Evolutionary conservation across 169 alveolate species (phyloP), one percentile per base, ranked within the genome.

Genomic region (Plasmodium gaboni): DNA sequence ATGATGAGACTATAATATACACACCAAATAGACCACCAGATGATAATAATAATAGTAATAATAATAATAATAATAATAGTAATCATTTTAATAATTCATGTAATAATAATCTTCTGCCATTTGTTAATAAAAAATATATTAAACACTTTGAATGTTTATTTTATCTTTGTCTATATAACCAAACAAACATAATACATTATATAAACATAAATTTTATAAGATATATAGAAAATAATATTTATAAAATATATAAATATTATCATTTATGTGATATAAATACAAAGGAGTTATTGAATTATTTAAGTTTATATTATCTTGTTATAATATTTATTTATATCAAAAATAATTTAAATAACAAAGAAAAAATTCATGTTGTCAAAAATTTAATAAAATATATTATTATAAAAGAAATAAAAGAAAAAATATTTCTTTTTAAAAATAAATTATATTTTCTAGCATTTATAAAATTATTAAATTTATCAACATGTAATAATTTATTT

Each of bases 221-320:
- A 60, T 32, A 10, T 32, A 46, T 83, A 60, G 85, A 83, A 55
- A 46, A 83, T 7, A 71, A 42, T 19, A 53, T 60, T 57, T 71
- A 22, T 26, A n/a, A 55, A 57, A n/a, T 83, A 55, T 61, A 83
- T 42, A 57, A 67, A 50, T n/a, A 60, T 68, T 28, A 2, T 0
- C 19, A 83, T 1, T 8, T 10, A 19, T 46, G 55, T 68, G 32
- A 63, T 63, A 24, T 83, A 55, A 67, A 83, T 48, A 57, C 19
- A 22, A 67, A 38, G 32, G 83, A 83, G 19, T 24, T 19, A 51
- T 0, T 15, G 10, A 71, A 68, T 57, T 68, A 19, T 55, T 83
- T 83, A 61, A 83, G 69, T 15, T 26, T 67, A 13, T 83, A 68
- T 59, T 83, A 68, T 68, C 57, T 83, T 55, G 91, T 78, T 10